Conservation (phyloP, 1,284 basidiomycete species). For the Takashimella tepidaria region DNA sequence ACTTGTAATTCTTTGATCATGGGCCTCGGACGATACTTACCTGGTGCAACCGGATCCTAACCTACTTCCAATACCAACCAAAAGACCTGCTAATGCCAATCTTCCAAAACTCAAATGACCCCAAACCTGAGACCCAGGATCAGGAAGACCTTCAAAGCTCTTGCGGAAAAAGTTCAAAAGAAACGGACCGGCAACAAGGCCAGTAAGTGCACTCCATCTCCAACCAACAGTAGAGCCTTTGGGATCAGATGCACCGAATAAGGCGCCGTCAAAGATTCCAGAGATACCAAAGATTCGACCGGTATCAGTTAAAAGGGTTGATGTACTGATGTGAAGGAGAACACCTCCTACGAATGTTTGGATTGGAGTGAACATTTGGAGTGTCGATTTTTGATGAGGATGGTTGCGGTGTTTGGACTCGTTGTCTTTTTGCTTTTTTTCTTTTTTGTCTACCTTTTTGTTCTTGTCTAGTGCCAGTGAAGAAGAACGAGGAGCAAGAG, state of each 20-base stretch:
- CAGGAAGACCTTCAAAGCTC: constrained; percentile 47
- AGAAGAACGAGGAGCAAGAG: too few species aligned
- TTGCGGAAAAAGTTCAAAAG: not conserved
- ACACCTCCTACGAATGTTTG: constrained; percentile 61
- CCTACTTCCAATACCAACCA: constrained; percentile 61
- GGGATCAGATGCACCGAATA: constrained; percentile 51
- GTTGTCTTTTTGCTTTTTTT: too few species aligned
- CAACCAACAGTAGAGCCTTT: constrained; percentile 28
- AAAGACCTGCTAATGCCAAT: constrained; percentile 54
- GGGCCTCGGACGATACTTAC: constrained; percentile 5
- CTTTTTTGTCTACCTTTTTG: too few species aligned
- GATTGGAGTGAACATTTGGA: constrained; percentile 53
- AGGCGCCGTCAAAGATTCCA: constrained; percentile 57
- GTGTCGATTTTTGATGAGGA: too few species aligned
- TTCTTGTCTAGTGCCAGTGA: too few species aligned
- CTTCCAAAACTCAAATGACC: constrained; percentile 33
- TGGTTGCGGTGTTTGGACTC: too few species aligned
- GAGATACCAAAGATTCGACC: constrained; percentile 62
- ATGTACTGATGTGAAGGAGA: constrained; percentile 56
- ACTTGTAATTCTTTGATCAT: not conserved
- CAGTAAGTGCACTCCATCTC: constrained; percentile 32
- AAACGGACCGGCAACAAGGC: constrained; percentile 35
- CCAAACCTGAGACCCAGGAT: constrained; percentile 51
- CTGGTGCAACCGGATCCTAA: constrained; percentile 35
- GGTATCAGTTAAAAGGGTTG: constrained; percentile 56